Conservation (phyloP, 2,329 filamentous ascomycete species). For the Talaromyces sp. region DNA sequence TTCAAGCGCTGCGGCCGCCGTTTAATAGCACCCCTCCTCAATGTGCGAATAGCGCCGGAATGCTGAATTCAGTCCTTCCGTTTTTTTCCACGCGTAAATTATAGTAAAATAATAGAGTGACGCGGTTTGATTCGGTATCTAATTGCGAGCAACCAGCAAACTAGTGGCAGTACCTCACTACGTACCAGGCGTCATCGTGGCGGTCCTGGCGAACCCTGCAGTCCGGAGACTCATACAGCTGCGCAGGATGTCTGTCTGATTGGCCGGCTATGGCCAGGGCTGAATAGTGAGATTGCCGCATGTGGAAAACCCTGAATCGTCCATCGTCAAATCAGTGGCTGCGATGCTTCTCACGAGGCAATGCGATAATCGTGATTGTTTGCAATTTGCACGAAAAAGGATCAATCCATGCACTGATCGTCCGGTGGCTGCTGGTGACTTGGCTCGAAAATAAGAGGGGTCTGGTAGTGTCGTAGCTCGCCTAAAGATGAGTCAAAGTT, state of each 20-base stretch:
- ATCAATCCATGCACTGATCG: constrained; percentile 10
- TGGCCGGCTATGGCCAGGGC: neutral
- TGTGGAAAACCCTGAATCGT: neutral
- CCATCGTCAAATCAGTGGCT: neutral
- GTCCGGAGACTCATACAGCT: neutral
- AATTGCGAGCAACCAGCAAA: neutral
- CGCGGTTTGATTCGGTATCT: neutral
- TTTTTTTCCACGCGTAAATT: neutral
- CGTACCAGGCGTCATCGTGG: constrained; percentile 1
- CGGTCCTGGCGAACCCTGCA: neutral
- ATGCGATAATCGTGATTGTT: neutral
- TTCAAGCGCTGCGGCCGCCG: constrained; percentile 18
- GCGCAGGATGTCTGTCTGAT: neutral
- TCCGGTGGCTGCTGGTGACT: constrained; percentile 11
- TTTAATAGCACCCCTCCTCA: constrained; percentile 15
- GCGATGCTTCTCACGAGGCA: neutral
- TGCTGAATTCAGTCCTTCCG: neutral
- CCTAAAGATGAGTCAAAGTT: neutral
- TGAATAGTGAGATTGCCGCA: neutral
- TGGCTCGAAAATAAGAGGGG: constrained; percentile 10
- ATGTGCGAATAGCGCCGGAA: neutral
- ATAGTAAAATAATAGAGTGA: neutral
- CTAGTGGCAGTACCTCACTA: neutral
- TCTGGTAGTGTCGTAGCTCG: neutral
- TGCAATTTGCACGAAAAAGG: neutral